These are phyloP conservation scores for Monocercomonoides exilis DNA, from an alignment of 78 protist genomes.

Conservation along the genomic window DNA sequence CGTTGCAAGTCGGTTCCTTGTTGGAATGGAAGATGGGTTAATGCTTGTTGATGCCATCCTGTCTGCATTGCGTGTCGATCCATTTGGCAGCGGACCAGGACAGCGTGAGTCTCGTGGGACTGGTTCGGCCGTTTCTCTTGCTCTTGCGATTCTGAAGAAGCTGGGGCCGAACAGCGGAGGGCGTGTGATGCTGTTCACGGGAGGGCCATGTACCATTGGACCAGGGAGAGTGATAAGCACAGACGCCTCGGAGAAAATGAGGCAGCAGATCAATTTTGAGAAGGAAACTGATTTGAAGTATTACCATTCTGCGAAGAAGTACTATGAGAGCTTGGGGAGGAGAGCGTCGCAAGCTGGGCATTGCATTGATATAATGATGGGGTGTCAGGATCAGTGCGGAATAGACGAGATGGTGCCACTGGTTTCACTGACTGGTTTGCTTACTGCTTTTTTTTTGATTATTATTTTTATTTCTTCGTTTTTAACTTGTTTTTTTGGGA, in stretches of 20 bases:
- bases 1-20: background rate
- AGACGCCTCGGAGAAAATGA: background rate
- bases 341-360: background rate
- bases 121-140: background rate
- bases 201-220: conserved; percentile 88
- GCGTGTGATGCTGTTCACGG: conserved; percentile 73
- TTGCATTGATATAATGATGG: background rate
- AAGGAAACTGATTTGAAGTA: background rate
- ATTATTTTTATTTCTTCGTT: too few species aligned
- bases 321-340: background rate
- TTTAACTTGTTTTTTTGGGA: too few species aligned
- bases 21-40: background rate
- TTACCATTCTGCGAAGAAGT: background rate
- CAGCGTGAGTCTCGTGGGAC: background rate
- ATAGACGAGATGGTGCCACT: background rate
- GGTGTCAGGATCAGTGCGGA: background rate
- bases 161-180: conserved; percentile 21
- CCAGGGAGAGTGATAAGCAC: conserved; percentile 63
- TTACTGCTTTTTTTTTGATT: background rate
- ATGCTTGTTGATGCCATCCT: background rate
- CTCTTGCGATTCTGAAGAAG: background rate
- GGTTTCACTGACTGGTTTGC: background rate
- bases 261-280: background rate
- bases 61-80: background rate
- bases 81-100: background rate